Evolutionary conservation across 1,284 basidiomycete genomes (phyloP).

Genomic region (Leccinum angustisporum): DNA sequence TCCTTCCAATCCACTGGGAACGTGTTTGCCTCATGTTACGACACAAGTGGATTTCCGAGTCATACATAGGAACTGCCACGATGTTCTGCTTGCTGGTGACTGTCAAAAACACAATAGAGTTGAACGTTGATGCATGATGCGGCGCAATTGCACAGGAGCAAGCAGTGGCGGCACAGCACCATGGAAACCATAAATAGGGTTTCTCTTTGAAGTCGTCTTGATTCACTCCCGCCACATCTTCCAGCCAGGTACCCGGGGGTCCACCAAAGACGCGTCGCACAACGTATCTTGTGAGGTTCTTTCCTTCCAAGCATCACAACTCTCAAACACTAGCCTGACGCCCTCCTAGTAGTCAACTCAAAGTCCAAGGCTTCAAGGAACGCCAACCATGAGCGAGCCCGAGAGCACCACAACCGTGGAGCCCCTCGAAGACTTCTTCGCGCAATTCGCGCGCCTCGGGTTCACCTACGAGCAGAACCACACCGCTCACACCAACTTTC

Average conservation of each 20-base stretch:
- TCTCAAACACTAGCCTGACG: background rate
- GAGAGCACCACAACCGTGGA: slow-evolving; percentile 10
- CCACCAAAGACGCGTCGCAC: background rate
- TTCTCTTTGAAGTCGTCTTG: too few species aligned
- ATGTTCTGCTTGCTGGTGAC: background rate
- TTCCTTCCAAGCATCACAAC: background rate
- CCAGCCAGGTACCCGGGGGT: background rate
- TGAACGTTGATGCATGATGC: background rate
- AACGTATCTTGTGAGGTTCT: background rate
- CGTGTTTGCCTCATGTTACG: background rate
- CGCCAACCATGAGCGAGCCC: background rate
- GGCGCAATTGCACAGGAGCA: background rate
- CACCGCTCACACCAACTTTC: slow-evolving; percentile 17
- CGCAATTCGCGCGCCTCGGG: slow-evolving; percentile 11
- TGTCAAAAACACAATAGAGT: background rate
- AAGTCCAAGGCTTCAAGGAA: background rate
- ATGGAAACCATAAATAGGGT: slow-evolving; percentile 7
- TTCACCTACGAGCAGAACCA: slow-evolving; percentile 3
- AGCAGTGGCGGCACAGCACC: background rate
- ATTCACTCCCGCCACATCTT: background rate
- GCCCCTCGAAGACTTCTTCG: slow-evolving; percentile 19
- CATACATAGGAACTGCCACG: background rate
- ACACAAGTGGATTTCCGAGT: background rate
- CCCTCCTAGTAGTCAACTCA: background rate
- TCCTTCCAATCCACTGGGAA: background rate